Conservation (phyloP, 164 flowering plant genomes). For the Nymphaea colorata region DNA sequence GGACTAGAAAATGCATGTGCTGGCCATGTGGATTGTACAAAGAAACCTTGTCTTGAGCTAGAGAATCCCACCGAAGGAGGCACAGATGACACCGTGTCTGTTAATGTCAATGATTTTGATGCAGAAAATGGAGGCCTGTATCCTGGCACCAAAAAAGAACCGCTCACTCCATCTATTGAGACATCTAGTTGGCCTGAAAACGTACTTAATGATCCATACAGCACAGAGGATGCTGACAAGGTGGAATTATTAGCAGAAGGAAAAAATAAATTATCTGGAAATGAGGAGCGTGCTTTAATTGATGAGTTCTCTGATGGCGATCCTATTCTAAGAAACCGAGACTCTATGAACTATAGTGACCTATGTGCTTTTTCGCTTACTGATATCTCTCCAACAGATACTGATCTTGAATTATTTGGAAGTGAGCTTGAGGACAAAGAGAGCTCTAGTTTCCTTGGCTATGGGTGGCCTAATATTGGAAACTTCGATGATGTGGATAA, state of each 20-base stretch:
- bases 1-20: conserved; percentile 7
- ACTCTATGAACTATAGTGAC: conserved; percentile 22
- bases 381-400: conserved; percentile 35
- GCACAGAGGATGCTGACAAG: conserved; percentile 21
- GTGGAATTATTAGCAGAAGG: conserved; percentile 19
- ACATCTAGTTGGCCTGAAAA: conserved; percentile 34
- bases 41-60: conserved; percentile 32
- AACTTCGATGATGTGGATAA: conserved; percentile 78
- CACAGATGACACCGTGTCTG: conserved; percentile 8
- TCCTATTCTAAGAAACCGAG: conserved; percentile 21
- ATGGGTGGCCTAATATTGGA: conserved; percentile 72
- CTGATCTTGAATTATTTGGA: conserved; percentile 35
- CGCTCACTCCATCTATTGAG: conserved; percentile 28
- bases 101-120: conserved; percentile 9
- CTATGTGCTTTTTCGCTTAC: conserved; percentile 27
- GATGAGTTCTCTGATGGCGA: conserved; percentile 17
- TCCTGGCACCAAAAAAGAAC: conserved; percentile 8
- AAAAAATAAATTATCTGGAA: conserved; percentile 22
- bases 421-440: conserved; percentile 36
- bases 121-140: conserved; percentile 19
- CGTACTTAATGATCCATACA: conserved; percentile 27
- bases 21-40: conserved; percentile 17
- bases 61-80: conserved; percentile 12
- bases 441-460: conserved; percentile 30
- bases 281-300: conserved; percentile 15